These are phyloP conservation scores for Yamadazyma sp. DNA, from an alignment of 1,139 yeast genomes.

Conservation along the genomic window DNA sequence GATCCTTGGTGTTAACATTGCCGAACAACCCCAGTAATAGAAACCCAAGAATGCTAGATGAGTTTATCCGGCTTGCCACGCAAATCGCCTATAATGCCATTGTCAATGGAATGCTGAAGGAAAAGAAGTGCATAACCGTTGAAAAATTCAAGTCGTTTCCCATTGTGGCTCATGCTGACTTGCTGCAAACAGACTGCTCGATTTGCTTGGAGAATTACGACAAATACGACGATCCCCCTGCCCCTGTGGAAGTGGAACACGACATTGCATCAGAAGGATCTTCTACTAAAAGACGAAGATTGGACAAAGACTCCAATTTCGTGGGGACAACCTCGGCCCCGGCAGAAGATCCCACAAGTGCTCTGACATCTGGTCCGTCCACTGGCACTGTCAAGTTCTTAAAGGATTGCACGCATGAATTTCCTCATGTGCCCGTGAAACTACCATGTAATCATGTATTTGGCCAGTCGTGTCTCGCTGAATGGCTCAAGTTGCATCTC, in stretches of 20 bases:
- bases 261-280: neutral
- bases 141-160: slow-evolving; percentile 54
- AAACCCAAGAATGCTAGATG: slow-evolving; percentile 53
- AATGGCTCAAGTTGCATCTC: slow-evolving; percentile 69
- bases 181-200: slow-evolving; percentile 48
- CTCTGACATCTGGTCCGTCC: slow-evolving; percentile 2
- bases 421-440: slow-evolving; percentile 61
- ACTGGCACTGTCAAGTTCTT: slow-evolving; percentile 5
- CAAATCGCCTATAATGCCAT: slow-evolving; percentile 67
- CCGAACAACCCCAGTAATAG: slow-evolving; percentile 62
- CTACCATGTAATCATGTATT: slow-evolving; percentile 83
- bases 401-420: slow-evolving; percentile 29
- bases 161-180: slow-evolving; percentile 28
- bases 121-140: slow-evolving; percentile 50
- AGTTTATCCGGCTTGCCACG: slow-evolving; percentile 64
- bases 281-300: slow-evolving; percentile 13
- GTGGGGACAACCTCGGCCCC: neutral
- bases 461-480: slow-evolving; percentile 70
- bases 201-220: slow-evolving; percentile 65
- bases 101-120: slow-evolving; percentile 38
- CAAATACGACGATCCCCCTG: neutral
- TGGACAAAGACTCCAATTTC: slow-evolving; percentile 8
- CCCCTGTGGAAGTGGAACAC: neutral
- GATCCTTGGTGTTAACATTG: slow-evolving; percentile 58
- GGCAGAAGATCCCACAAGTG: slow-evolving; percentile 4